Conservation (phyloP, 768 basidiomycete genomes). For the Suillus subluteus region DNA sequence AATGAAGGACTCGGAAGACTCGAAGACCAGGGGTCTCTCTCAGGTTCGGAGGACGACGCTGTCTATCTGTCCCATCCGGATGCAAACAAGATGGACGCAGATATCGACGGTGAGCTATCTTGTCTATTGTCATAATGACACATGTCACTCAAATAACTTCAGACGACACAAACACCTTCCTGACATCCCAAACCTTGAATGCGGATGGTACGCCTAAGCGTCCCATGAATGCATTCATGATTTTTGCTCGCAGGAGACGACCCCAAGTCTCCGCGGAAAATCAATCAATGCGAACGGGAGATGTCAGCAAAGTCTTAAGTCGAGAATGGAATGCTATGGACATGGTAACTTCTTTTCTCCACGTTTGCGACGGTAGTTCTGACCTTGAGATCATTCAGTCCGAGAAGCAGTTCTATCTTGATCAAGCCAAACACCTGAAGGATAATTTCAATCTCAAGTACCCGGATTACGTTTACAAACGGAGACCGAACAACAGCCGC, state of each 20-base stretch:
- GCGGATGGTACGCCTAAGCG: conserved; percentile 87
- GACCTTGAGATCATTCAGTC: conserved; percentile 42
- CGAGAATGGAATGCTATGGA: conserved; percentile 86
- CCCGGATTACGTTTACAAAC: conserved; percentile 88
- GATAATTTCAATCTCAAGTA: conserved; percentile 85
- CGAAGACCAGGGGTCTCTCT: conserved; percentile 54
- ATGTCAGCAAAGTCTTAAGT: conserved; percentile 86
- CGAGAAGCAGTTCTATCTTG: conserved; percentile 87
- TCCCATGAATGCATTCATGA: conserved; percentile 96
- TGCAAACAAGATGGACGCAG: conserved; percentile 45
- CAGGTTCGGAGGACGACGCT: conserved; percentile 59
- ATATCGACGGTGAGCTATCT: conserved; percentile 47
- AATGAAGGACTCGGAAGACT: conserved; percentile 29
- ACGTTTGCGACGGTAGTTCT: conserved; percentile 12
- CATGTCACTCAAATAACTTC: conserved; percentile 18
- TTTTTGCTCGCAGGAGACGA: conserved; percentile 80
- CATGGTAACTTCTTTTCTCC: conserved; percentile 49
- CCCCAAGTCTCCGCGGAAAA: conserved; percentile 88
- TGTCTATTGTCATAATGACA: conserved; percentile 16
- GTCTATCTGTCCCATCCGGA: conserved; percentile 37
- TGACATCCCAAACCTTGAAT: conserved; percentile 82
- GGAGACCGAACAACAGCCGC: conserved; percentile 86
- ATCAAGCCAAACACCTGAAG: conserved; percentile 84
- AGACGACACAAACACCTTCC: conserved; percentile 47
- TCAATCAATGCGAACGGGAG: conserved; percentile 88